Conservation (phyloP, 2,329 filamentous ascomycete species). For the Penicillium sp. region DNA sequence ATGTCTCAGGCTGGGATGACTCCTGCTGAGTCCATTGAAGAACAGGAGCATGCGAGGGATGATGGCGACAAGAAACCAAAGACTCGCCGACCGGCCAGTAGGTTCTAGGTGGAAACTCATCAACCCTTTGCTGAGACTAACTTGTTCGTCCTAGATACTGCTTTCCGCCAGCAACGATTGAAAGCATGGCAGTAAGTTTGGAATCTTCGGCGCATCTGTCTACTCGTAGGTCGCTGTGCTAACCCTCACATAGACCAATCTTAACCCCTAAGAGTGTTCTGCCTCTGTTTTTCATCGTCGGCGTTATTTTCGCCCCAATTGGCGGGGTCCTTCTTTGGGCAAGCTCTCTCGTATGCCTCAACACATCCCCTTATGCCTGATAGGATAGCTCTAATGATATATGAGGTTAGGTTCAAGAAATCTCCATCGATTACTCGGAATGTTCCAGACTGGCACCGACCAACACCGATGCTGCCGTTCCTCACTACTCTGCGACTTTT, state of each 20-base stretch:
- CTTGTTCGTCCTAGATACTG: conserved; percentile 66
- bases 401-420: conserved; percentile 72
- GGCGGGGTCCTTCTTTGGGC: conserved; percentile 84
- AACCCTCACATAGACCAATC: conserved; percentile 66
- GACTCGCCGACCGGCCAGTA: conserved; percentile 88
- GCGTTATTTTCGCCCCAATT: conserved; percentile 89
- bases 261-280: conserved; percentile 91
- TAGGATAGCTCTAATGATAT: not conserved
- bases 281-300: conserved; percentile 86
- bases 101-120: conserved; percentile 27
- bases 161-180: conserved; percentile 92
- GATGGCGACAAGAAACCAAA: conserved; percentile 72
- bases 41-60: conserved; percentile 43
- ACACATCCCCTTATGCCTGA: not conserved
- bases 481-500: conserved; percentile 65
- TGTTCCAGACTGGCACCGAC: conserved; percentile 62
- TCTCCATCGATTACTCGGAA: conserved; percentile 84
- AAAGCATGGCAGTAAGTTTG: conserved; percentile 92
- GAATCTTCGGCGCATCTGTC: not conserved
- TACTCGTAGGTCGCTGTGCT: conserved; percentile 2
- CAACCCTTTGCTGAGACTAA: conserved; percentile 6
- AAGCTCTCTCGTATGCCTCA: conserved; percentile 65
- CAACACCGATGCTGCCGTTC: conserved; percentile 31
- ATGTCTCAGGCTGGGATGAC: conserved; percentile 47
- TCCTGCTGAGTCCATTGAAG: conserved; percentile 45